These are phyloP conservation scores for Diaporthe ilicicola DNA, from an alignment of 2,329 filamentous ascomycete genomes.

Conservation along the genomic window DNA sequence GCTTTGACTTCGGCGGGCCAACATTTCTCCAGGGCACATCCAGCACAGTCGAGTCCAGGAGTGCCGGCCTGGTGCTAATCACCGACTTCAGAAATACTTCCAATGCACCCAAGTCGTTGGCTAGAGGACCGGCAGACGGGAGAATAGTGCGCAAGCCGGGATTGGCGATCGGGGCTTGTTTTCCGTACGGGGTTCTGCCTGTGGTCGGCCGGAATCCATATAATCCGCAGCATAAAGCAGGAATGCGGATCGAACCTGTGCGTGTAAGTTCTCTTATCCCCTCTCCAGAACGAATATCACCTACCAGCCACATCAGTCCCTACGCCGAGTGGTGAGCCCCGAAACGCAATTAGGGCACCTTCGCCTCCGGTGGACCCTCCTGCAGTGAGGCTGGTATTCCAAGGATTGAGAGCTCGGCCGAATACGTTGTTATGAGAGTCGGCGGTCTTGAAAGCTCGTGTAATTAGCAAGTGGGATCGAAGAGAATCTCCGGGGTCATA, in stretches of 20 bases:
- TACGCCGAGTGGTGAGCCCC: constrained; percentile 34
- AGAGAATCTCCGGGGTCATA: background rate
- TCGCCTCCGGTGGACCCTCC: constrained; percentile 35
- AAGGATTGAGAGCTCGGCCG: constrained; percentile 28
- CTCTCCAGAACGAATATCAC: no score
- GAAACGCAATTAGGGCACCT: constrained; percentile 32
- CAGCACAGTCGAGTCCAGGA: constrained; percentile 24
- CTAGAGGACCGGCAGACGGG: constrained; percentile 30
- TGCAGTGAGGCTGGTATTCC: constrained; percentile 31
- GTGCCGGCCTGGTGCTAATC: constrained; percentile 30
- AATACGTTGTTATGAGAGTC: constrained; percentile 34
- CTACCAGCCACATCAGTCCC: constrained; percentile 35
- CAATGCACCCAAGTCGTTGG: constrained; percentile 31
- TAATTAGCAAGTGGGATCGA: background rate
- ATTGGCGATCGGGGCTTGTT: constrained; percentile 27
- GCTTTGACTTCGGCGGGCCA: background rate
- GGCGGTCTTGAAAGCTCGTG: constrained; percentile 11
- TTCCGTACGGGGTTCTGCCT: constrained; percentile 30
- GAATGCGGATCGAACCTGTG: constrained; percentile 35
- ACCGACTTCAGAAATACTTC: constrained; percentile 32
- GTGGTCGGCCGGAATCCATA: constrained; percentile 35
- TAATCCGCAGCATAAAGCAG: constrained; percentile 34
- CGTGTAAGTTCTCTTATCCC: background rate
- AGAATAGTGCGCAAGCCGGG: constrained; percentile 30
- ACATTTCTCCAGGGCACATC: constrained; percentile 32